Conservation (phyloP, 192 early-diverging fungal species). For the Backusella morwellensis region DNA sequence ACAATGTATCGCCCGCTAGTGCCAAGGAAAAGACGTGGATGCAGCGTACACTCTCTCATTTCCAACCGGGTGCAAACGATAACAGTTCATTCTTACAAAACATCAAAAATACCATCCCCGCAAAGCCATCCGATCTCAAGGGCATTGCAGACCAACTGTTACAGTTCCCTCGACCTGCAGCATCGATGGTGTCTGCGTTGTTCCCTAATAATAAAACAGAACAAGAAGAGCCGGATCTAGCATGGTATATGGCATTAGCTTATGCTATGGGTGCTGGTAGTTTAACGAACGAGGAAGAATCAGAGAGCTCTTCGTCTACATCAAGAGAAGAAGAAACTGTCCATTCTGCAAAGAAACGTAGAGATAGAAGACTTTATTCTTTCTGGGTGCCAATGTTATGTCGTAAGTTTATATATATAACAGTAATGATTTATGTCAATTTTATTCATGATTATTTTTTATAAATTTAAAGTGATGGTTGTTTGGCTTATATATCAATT, state of each 20-base stretch:
- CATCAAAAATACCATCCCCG: conserved; percentile 9
- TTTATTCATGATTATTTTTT: not conserved
- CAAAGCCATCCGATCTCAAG: conserved; percentile 14
- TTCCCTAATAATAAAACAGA: not conserved
- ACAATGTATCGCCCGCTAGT: not conserved
- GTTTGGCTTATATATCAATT: conserved; percentile 26
- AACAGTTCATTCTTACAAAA: conserved; percentile 16
- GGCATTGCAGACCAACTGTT: conserved; percentile 13
- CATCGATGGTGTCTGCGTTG: conserved; percentile 22
- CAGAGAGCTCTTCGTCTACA: not conserved
- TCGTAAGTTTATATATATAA: conserved; percentile 21
- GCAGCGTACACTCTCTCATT: conserved; percentile 32
- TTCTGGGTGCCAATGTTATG: conserved; percentile 31
- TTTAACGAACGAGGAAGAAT: not conserved
- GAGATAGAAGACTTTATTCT: conserved; percentile 22
- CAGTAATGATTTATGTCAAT: not conserved
- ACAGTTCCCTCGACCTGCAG: conserved; percentile 24
- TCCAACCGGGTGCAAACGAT: conserved; percentile 17
- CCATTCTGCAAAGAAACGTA: conserved; percentile 18
- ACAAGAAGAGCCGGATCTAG: conserved; percentile 10
- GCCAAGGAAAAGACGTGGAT: conserved; percentile 27
- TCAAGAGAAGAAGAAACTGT: conserved; percentile 11
- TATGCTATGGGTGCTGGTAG: conserved; percentile 29
- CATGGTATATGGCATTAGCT: conserved; percentile 32
- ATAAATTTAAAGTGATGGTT: conserved; percentile 12